Evolutionary conservation across 148 eudicot species (phyloP).

Genomic region (Vaccinium corymbosum): DNA sequence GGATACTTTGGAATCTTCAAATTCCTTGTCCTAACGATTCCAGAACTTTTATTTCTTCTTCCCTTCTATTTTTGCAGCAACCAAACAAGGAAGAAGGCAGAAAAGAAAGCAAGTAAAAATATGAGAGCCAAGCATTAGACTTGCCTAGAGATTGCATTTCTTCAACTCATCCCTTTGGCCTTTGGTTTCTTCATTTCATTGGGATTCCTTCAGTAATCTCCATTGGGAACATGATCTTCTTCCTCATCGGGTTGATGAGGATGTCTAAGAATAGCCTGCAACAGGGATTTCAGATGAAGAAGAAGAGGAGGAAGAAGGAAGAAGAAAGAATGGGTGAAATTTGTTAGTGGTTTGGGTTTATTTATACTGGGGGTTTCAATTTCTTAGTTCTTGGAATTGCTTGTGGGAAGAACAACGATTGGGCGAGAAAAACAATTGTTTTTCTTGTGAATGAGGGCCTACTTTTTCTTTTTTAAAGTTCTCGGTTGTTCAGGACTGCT

Average conservation of each 20-base stretch:
- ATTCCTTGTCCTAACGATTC: not conserved
- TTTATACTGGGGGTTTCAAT: not conserved
- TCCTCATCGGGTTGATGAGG: not conserved
- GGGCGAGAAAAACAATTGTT: not conserved
- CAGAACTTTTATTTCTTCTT: not conserved
- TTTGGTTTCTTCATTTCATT: not conserved
- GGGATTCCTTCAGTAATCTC: not conserved
- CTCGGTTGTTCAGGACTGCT: not conserved
- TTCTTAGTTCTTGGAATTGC: not conserved
- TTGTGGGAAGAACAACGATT: not conserved
- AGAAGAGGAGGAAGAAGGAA: not conserved
- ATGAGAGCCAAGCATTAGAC: constrained; percentile 9
- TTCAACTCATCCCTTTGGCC: constrained; percentile 8
- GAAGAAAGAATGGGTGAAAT: not conserved
- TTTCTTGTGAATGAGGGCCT: not conserved
- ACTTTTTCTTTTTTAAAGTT: not conserved
- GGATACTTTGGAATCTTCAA: not conserved
- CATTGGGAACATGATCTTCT: not conserved
- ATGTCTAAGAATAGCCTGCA: not conserved
- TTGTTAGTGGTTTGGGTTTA: not conserved
- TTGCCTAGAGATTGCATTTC: constrained; percentile 9
- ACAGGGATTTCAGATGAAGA: not conserved
- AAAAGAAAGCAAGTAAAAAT: not conserved
- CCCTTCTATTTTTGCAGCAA: not conserved
- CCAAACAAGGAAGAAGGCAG: not conserved